Evolutionary conservation across 2,329 filamentous ascomycete species (phyloP), one percentile per base, ranked within the genome.

Genomic region (Hortaea sp.): DNA sequence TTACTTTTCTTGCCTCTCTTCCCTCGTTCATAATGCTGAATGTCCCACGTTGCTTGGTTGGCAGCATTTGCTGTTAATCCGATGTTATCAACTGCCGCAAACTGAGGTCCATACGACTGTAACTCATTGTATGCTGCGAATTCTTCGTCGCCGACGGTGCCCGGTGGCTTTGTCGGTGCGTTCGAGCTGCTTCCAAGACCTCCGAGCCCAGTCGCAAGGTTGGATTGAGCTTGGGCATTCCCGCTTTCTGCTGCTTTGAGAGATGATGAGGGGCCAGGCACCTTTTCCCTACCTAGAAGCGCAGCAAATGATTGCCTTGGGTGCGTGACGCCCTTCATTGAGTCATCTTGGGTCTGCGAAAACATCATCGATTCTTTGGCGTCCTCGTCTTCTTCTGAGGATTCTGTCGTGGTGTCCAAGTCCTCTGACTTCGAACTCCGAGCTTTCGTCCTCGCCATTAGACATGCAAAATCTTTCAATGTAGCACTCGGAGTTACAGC

Each of bases 41-140:
- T n/a, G 30, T 54, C 44, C 52, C 52, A 54, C 12, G 13, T 10
- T 7, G 50, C 52, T 13, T 54, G 49, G 27, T 45, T 50, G 9
- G 37, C 41, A 13, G 48, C 41, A 29, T 43, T 38, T 9, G 50
- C 52, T 11, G 41, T 46, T 6, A 54, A 44, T 6, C 52, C 52
- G 13, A 50, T 46, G 13, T 12, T 42, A 29, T 54, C 52, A 29
- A 49, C 42, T 9, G 41, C 35, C 9, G 52, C 52, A 29, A 43
- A 54, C 11, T 37, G 30, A 27, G 39, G 43, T 12, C 44, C 46
- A 39, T 52, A 47, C 13, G 37, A 39, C 13, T 27, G 10, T 7
- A 39, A 20, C 7, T 10, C 10, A 27, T 10, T 27, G 10, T 10
- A 12, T 20, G 37, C 10, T 20, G 10, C 37, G 13, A 7, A 39